phyloP scores from a whole-genome alignment of 768 basidiomycete species.

The Clitopilus passeckerianus region DNA sequence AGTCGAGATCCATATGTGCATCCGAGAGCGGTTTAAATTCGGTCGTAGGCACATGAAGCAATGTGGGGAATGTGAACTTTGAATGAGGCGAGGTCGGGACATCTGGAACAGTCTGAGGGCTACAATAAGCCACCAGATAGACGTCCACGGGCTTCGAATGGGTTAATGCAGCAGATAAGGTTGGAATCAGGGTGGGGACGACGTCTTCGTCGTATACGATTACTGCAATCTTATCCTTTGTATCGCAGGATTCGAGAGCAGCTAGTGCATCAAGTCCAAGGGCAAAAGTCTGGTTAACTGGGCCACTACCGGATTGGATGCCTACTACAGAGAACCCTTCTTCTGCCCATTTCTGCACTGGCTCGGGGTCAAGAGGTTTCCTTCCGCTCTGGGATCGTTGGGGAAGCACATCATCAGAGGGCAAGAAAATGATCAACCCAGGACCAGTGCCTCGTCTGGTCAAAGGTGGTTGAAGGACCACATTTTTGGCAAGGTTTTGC shows the following conservation, averaged over 20 bases:
- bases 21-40: conserved; percentile 7
- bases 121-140: not conserved
- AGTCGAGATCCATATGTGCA: not conserved
- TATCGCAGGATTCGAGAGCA: conserved; percentile 29
- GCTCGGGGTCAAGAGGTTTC: conserved; percentile 39
- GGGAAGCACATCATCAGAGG: conserved; percentile 19
- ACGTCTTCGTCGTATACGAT: conserved; percentile 11
- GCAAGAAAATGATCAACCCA: conserved; percentile 40
- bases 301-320: conserved; percentile 16
- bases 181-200: not conserved
- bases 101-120: not conserved
- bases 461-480: conserved; percentile 40
- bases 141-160: not conserved
- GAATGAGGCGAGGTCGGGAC: not conserved
- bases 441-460: conserved; percentile 45
- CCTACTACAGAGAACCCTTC: conserved; percentile 47
- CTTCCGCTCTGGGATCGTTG: conserved; percentile 15
- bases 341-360: conserved; percentile 48
- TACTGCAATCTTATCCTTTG: conserved; percentile 38
- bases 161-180: not conserved
- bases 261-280: conserved; percentile 30
- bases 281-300: conserved; percentile 22
- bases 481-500: conserved; percentile 20
- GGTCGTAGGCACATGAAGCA: conserved; percentile 28
- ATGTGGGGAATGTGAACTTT: conserved; percentile 22